Percentiles rank a stretch among this genome's conserved stretches.
These are phyloP conservation scores for Jimgerdemannia flammicorona DNA, from an alignment of 192 early-diverging fungal genomes.

Conservation along the genomic window DNA sequence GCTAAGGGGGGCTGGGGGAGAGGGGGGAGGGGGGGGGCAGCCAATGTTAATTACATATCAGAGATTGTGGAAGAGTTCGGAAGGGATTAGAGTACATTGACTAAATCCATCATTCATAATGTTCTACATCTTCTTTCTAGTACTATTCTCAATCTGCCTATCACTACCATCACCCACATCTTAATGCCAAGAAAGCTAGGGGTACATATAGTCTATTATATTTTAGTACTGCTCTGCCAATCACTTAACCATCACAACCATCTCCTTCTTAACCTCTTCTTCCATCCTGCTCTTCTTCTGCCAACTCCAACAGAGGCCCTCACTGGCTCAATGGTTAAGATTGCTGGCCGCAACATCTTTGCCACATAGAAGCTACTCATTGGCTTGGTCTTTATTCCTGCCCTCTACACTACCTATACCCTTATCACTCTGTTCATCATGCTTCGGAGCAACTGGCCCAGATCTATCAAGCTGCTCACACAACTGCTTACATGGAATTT, in stretches of 20 bases:
- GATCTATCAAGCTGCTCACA: slow-evolving; percentile 33
- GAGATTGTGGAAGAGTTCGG: too few relatives aligned
- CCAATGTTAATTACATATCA: too few relatives aligned
- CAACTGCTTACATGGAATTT: slow-evolving; percentile 32
- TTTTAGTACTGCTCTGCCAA: too few relatives aligned
- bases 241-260: not conserved
- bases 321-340: slow-evolving; percentile 89
- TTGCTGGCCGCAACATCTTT: slow-evolving; percentile 90
- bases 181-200: slow-evolving; percentile 51
- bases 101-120: too few relatives aligned
- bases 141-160: slow-evolving; percentile 51
- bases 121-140: slow-evolving; percentile 33
- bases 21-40: too few relatives aligned
- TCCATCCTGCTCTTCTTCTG: too few relatives aligned
- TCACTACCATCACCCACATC: slow-evolving; percentile 46
- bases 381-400: slow-evolving; percentile 68
- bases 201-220: slow-evolving; percentile 19
- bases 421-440: slow-evolving; percentile 51
- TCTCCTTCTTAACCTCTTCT: too few relatives aligned
- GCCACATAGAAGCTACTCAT: slow-evolving; percentile 94
- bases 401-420: slow-evolving; percentile 69
- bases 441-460: slow-evolving; percentile 27
- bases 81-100: too few relatives aligned
- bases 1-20: too few relatives aligned
- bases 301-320: slow-evolving; percentile 57